Conservation (phyloP, 441 rosid species). For the Euphorbia corollata region DNA sequence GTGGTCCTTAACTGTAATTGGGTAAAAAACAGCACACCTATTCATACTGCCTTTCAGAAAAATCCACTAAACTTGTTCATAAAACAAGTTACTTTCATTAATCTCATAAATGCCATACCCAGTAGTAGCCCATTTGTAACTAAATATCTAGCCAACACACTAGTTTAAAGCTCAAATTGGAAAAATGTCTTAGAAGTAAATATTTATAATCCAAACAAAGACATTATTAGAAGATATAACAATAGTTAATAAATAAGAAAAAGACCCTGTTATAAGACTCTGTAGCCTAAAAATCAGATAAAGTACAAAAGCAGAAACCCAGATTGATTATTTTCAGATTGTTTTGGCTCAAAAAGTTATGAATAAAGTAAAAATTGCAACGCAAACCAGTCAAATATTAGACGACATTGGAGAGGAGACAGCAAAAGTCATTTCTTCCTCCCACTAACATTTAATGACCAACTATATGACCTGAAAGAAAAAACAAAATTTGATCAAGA, state of each 20-base stretch:
- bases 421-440: conserved; percentile 78
- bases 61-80: conserved; percentile 72
- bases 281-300: no score
- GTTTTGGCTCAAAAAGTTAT: no score
- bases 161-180: neutral
- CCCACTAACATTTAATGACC: conserved; percentile 95
- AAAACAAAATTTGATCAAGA: conserved; percentile 14
- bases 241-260: neutral
- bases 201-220: neutral
- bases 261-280: neutral
- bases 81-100: conserved; percentile 12
- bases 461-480: conserved; percentile 75
- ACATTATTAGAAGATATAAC: no score
- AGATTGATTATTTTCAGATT: no score
- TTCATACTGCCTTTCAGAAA: conserved; percentile 95
- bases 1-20: neutral
- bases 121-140: neutral
- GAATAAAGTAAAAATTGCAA: no score
- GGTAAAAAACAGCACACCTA: conserved; percentile 45
- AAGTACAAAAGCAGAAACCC: no score
- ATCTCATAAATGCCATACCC: conserved; percentile 1
- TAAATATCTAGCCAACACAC: conserved; percentile 4
- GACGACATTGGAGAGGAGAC: conserved; percentile 60
- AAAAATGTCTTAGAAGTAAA: neutral
- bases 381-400: conserved; percentile 82